Base-by-base conservation (phyloP, 1,139 yeast species). In the Blastobotrys aristatus region DNA sequence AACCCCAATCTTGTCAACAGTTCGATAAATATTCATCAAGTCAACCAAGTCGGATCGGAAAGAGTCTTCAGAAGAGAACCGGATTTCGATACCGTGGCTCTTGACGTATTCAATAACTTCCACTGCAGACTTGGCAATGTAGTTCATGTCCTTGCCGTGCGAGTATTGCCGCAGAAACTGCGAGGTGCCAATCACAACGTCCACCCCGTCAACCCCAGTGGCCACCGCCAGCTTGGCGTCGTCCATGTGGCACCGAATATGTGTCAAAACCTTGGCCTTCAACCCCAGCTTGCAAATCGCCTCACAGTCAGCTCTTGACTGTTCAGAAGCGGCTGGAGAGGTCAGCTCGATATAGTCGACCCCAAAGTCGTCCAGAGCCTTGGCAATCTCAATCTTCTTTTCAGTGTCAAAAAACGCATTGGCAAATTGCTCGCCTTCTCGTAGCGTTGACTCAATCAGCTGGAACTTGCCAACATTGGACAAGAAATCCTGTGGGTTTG, bases 381-480 rank as follows among this genome's bases (percentile, higher is more conserved):
- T 90, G 61, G 98, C 98, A 56, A 92, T 92, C 69, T 90, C 97
- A 57, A 92, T 90, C 75, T 92, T 92, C 76, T 88, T 92, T 66
- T 86, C 97, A 42, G 97, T 89, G 60, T 82, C 74, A 73, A 92
- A 92, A 70, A 90, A 92, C 10, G 98, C 96, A 65, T 90, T 92
- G 63, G 97, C 97, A 67, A 92, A 92, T 69, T 92, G 98, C 72
- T 92, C 98, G 67, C 98, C 97, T 71, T 92, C 98, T 76, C 97
- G 83, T 56, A 92, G 76, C 27, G 97, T 92, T 18, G 96, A 87
- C 72, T 92, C 98, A 63, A 92, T 92, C 61, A 92, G 73, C 74
- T 90, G 90, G 72, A 90, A 92, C 62, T 81, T 82, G 60, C 82
- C 76, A 41, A 92, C 97, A 65, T 92, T 92, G 18, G 97, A 88